Evolutionary conservation across 768 basidiomycete genomes (phyloP).

Genomic region (Macrolepiota fuliginosa): DNA sequence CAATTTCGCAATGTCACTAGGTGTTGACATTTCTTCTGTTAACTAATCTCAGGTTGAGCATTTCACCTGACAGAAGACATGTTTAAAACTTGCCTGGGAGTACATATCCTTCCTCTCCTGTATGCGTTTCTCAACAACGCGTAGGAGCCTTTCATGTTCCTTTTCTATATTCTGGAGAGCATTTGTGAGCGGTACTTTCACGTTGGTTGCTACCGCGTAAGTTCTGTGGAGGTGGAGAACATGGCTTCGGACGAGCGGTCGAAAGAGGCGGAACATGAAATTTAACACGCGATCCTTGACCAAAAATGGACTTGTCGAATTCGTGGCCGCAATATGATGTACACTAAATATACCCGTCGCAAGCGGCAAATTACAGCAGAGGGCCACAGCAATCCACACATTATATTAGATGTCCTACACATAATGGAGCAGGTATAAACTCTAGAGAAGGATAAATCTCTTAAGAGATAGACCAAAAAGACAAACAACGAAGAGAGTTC

Average conservation of each 20-base stretch:
- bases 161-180: constrained; percentile 26
- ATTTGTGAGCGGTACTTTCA: constrained; percentile 4
- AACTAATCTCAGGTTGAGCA: constrained; percentile 33
- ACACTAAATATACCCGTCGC: too few relatives aligned
- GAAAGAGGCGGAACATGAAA: constrained; percentile 11
- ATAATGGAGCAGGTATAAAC: too few relatives aligned
- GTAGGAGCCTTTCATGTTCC: constrained; percentile 51
- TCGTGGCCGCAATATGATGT: too few relatives aligned
- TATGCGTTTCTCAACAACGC: constrained; percentile 51
- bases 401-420: too few relatives aligned
- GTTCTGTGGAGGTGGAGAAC: constrained; percentile 5
- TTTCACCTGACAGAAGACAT: neutral
- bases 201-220: neutral
- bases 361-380: too few relatives aligned
- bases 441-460: too few relatives aligned
- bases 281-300: neutral
- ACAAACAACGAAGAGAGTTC: too few relatives aligned
- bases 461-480: too few relatives aligned
- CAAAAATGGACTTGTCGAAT: neutral
- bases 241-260: constrained; percentile 7
- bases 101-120: constrained; percentile 44
- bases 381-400: too few relatives aligned
- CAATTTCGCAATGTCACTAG: constrained; percentile 55
- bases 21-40: constrained; percentile 49
- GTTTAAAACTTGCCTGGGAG: constrained; percentile 33